Percentiles rank a stretch among this genome's conserved stretches.
These are phyloP conservation scores for Fraxinus albicans DNA, from an alignment of 305 asterid species.

Conservation along the genomic window DNA sequence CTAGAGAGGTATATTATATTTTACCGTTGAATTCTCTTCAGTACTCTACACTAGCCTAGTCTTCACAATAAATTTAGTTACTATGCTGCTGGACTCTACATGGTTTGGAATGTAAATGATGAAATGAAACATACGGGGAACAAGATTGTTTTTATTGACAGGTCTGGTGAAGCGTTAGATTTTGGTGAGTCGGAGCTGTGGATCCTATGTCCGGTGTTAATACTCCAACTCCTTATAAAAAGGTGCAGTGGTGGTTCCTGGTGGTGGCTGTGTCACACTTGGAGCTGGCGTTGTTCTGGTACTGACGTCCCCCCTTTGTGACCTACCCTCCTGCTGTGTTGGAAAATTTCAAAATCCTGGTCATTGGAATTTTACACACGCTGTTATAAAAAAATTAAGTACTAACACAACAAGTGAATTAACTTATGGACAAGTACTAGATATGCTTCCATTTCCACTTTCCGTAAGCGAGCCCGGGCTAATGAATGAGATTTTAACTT, in stretches of 20 bases:
- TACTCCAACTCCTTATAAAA: conserved; percentile 30
- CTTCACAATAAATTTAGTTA: neutral
- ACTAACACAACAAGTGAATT: neutral
- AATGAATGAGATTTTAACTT: too few species aligned
- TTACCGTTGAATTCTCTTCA: neutral
- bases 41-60: conserved; percentile 26
- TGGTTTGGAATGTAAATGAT: conserved; percentile 7
- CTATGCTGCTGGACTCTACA: neutral
- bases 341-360: conserved; percentile 12
- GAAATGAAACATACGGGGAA: conserved; percentile 19
- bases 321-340: conserved; percentile 40
- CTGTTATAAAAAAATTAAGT: neutral
- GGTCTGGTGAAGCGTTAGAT: conserved; percentile 17
- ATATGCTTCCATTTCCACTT: too few species aligned
- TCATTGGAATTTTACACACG: neutral
- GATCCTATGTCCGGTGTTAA: conserved; percentile 26
- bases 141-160: neutral
- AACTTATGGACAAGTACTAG: neutral
- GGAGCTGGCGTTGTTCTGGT: conserved; percentile 21
- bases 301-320: conserved; percentile 27
- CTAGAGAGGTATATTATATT: neutral
- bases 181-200: conserved; percentile 19
- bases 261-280: conserved; percentile 25
- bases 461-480: too few species aligned
- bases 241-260: conserved; percentile 17